Percentiles rank a stretch among this genome's conserved stretches.
These are phyloP conservation scores for Mortierella sp. DNA, from an alignment of 371 early-diverging fungal species.

Conservation along the genomic window DNA sequence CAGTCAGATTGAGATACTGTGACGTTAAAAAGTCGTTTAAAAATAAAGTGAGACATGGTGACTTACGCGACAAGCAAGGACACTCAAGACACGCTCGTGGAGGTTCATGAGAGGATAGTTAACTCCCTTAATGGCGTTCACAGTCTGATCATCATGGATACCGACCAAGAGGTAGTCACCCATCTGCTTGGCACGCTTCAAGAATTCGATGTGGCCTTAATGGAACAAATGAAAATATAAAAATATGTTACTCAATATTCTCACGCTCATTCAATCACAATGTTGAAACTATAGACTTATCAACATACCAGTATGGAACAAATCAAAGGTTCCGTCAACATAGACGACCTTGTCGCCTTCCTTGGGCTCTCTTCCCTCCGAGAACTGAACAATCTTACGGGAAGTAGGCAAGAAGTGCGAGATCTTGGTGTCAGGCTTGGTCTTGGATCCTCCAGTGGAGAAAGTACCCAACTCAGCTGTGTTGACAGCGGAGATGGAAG, in stretches of 20 bases:
- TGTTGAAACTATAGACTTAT: not conserved
- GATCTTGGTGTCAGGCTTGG: constrained; percentile 65
- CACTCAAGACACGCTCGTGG: constrained; percentile 92
- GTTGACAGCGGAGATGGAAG: constrained; percentile 72
- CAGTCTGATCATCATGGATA: constrained; percentile 92
- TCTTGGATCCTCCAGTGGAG: constrained; percentile 57
- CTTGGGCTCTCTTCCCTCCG: constrained; percentile 83
- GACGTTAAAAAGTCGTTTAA: not conserved
- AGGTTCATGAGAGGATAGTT: constrained; percentile 96
- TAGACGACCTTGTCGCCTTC: constrained; percentile 82
- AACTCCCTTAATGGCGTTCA: constrained; percentile 88
- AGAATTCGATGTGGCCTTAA: constrained; percentile 92
- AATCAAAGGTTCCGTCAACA: constrained; percentile 96
- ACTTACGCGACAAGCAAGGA: constrained; percentile 87
- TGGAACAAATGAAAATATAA: not conserved
- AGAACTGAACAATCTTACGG: constrained; percentile 88
- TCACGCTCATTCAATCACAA: not conserved
- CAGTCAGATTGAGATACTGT: no score
- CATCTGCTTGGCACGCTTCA: constrained; percentile 86
- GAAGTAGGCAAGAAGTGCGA: constrained; percentile 93
- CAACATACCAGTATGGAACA: constrained; percentile 85
- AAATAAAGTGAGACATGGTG: not conserved
- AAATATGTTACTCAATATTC: not conserved
- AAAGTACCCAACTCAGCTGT: constrained; percentile 74
- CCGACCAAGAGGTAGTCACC: constrained; percentile 96